A percentile compares a stretch with the other conserved stretches of the same genome.
Evolutionary conservation across 495 filamentous ascomycete species (phyloP).

Genomic region (Penicillium bialowiezense): DNA sequence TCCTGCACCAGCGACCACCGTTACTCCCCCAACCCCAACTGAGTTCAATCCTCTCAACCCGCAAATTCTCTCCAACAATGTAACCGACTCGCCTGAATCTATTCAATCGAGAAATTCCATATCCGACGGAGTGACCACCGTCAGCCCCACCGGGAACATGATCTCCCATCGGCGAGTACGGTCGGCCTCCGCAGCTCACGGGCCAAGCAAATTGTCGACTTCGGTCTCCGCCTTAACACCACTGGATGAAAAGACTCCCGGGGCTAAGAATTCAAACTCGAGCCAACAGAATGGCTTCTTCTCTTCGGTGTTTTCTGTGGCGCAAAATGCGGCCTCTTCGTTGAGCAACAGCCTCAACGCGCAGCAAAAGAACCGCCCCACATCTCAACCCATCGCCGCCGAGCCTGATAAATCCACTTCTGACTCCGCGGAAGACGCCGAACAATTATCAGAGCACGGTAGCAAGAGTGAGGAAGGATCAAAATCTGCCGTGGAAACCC

Average conservation of each 20-base stretch:
- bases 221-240: slow-evolving; percentile 73
- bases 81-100: slow-evolving; percentile 38
- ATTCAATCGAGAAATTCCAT: slow-evolving; percentile 27
- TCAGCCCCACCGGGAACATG: slow-evolving; percentile 65
- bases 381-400: slow-evolving; percentile 20
- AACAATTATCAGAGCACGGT: slow-evolving; percentile 11
- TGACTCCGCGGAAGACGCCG: slow-evolving; percentile 24
- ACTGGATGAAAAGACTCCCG: slow-evolving; percentile 57
- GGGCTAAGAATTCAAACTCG: slow-evolving; percentile 27
- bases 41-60: slow-evolving; percentile 23
- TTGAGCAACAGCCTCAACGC: slow-evolving; percentile 78
- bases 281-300: slow-evolving; percentile 73
- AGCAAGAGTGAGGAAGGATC: slow-evolving; percentile 51
- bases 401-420: slow-evolving; percentile 25
- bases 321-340: slow-evolving; percentile 89
- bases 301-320: slow-evolving; percentile 85
- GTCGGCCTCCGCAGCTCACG: slow-evolving; percentile 62
- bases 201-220: slow-evolving; percentile 88
- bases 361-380: slow-evolving; percentile 36
- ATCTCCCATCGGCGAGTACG: slow-evolving; percentile 68
- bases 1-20: slow-evolving; percentile 46
- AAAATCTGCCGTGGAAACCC: slow-evolving; percentile 78
- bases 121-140: slow-evolving; percentile 34
- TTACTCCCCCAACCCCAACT: slow-evolving; percentile 55
- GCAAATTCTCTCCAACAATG: slow-evolving; percentile 20